Conservation (phyloP, 1,284 basidiomycete genomes). For the Somion occarium region DNA sequence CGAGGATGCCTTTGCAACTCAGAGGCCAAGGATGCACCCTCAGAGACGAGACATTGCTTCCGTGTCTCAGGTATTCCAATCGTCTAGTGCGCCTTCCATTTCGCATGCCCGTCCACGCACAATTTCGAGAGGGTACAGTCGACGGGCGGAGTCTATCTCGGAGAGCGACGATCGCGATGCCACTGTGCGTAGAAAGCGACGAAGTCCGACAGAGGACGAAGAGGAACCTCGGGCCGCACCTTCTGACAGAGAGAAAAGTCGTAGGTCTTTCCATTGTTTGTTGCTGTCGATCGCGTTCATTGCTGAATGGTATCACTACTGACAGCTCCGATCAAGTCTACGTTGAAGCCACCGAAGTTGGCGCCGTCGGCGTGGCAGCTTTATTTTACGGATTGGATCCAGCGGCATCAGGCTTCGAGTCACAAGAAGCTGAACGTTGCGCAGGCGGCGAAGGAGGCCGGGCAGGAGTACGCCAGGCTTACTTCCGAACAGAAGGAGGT, state of each 20-base stretch:
- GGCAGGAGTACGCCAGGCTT: constrained; percentile 82
- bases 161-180: constrained; percentile 59
- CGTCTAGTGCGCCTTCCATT: constrained; percentile 60
- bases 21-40: constrained; percentile 22
- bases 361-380: constrained; percentile 96
- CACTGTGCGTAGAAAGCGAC: constrained; percentile 64
- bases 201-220: constrained; percentile 31
- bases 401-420: constrained; percentile 77
- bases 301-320: not conserved
- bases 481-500: constrained; percentile 81
- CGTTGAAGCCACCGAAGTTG: constrained; percentile 85
- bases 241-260: constrained; percentile 20
- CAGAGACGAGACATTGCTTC: constrained; percentile 28
- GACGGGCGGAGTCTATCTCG: constrained; percentile 58
- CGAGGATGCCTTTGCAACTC: constrained; percentile 28
- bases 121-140: constrained; percentile 53
- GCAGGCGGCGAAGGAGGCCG: constrained; percentile 93
- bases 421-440: constrained; percentile 90
- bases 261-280: constrained; percentile 18
- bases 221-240: constrained; percentile 36
- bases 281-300: constrained; percentile 17
- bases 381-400: constrained; percentile 95
- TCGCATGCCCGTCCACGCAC: constrained; percentile 38
- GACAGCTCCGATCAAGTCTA: constrained; percentile 55
- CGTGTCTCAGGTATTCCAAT: constrained; percentile 69